Conservation (phyloP, 2,329 filamentous ascomycete species). For the Aotearoamyces nothofagi region DNA sequence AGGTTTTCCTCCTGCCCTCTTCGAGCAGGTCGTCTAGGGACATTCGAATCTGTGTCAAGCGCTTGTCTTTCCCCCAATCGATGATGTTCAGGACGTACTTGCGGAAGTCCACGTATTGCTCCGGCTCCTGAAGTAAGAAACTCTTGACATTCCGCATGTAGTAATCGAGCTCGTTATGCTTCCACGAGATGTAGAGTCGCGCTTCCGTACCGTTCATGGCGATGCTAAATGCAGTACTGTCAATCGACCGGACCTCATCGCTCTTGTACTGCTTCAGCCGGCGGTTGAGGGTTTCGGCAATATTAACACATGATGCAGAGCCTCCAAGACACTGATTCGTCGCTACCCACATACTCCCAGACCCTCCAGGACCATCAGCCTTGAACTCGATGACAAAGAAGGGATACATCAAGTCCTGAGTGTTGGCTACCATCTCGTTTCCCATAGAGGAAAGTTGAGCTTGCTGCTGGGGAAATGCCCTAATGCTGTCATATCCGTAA, state of each 20-base stretch:
- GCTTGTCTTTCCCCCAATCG: constrained; percentile 19
- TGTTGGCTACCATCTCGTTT: constrained; percentile 10
- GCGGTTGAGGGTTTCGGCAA: constrained; percentile 12
- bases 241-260: constrained; percentile 9
- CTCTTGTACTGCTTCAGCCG: constrained; percentile 9
- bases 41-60: constrained; percentile 15
- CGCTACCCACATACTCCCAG: constrained; percentile 19
- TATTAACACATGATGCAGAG: constrained; percentile 19
- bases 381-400: constrained; percentile 20
- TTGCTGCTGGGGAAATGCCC: constrained; percentile 11
- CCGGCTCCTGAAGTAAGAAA: constrained; percentile 18
- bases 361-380: constrained; percentile 13
- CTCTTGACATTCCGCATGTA: constrained; percentile 15
- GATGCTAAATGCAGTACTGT: constrained; percentile 19
- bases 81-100: constrained; percentile 22
- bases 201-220: constrained; percentile 21
- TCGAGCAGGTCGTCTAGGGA: constrained; percentile 12
- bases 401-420: constrained; percentile 9
- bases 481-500: constrained; percentile 9
- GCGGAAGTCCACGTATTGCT: constrained; percentile 19
- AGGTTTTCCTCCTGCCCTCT: constrained; percentile 6
- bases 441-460: constrained; percentile 11
- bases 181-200: constrained; percentile 21
- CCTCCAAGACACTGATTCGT: constrained; percentile 22
- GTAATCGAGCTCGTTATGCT: constrained; percentile 18